phyloP scores from a whole-genome alignment of 768 basidiomycete genomes.

The Tulasnella sp. region DNA sequence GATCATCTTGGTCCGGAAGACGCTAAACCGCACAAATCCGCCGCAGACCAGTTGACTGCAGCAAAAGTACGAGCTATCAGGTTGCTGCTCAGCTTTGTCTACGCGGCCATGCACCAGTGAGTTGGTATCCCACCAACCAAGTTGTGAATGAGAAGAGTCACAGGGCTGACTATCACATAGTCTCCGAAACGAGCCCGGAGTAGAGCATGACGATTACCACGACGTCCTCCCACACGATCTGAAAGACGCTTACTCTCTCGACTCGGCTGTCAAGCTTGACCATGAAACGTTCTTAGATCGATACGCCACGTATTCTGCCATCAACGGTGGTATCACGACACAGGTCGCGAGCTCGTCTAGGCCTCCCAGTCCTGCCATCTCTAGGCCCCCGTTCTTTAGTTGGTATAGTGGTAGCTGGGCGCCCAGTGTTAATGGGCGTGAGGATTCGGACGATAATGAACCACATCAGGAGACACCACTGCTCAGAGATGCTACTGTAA shows the following conservation, averaged over 20 bases:
- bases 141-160: conserved; percentile 3
- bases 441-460: too few relatives aligned
- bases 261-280: not conserved
- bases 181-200: conserved; percentile 43
- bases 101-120: conserved; percentile 71
- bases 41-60: not conserved
- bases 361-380: not conserved
- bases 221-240: conserved; percentile 58
- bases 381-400: too few relatives aligned
- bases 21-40: not conserved
- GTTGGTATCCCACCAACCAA: conserved; percentile 40
- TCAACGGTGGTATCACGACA: conserved; percentile 1
- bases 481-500: not conserved
- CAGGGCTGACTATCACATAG: not conserved
- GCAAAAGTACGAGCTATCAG: conserved; percentile 60
- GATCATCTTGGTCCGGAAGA: not conserved
- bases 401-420: too few relatives aligned
- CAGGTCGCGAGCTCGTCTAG: not conserved
- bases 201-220: conserved; percentile 53
- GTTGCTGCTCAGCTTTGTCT: conserved; percentile 59
- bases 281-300: not conserved
- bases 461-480: not conserved
- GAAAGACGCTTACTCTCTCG: conserved; percentile 25
- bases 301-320: conserved; percentile 1
- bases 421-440: too few relatives aligned